Percentiles rank a stretch among this genome's conserved stretches.
Evolutionary conservation across 768 basidiomycete species (phyloP).

Genomic region (Candolleomyces aberdarensis): DNA sequence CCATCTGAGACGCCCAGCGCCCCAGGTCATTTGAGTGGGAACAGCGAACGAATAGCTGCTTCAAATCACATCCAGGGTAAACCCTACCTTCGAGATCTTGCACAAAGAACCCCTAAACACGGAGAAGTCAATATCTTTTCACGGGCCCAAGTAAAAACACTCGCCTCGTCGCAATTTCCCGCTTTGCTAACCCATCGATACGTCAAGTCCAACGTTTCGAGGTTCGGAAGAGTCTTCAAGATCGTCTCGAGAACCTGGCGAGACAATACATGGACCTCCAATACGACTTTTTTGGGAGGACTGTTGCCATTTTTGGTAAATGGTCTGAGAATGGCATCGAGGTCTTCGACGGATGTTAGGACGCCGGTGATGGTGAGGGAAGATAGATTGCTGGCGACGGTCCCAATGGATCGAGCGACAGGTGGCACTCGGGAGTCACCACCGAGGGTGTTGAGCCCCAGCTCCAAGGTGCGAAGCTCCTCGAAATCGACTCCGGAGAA

Average conservation of each 20-base stretch:
- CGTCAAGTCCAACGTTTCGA: slow-evolving; percentile 16
- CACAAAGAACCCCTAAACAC: neutral
- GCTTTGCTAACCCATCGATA: slow-evolving; percentile 15
- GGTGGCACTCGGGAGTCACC: slow-evolving; percentile 13
- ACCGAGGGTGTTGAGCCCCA: slow-evolving; percentile 17
- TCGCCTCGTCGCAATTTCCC: slow-evolving; percentile 8
- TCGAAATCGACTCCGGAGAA: slow-evolving; percentile 11
- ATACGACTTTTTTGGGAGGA: slow-evolving; percentile 11
- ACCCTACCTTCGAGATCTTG: neutral
- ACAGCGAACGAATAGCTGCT: slow-evolving; percentile 10
- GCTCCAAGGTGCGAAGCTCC: slow-evolving; percentile 12
- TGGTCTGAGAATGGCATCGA: slow-evolving; percentile 10
- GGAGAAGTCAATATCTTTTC: neutral
- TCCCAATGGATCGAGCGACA: slow-evolving; percentile 4
- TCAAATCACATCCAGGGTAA: slow-evolving; percentile 12
- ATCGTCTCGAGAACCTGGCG: slow-evolving; percentile 12
- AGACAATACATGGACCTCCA: slow-evolving; percentile 16
- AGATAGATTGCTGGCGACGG: slow-evolving; percentile 4
- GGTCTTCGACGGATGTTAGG: slow-evolving; percentile 14
- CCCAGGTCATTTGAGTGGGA: slow-evolving; percentile 9
- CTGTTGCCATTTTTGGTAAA: slow-evolving; percentile 7
- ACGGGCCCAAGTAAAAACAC: neutral
- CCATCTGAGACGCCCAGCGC: slow-evolving; percentile 12
- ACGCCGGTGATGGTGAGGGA: slow-evolving; percentile 12
- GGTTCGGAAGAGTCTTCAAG: slow-evolving; percentile 11